Conservation (phyloP, 208 protist species). For the Herpetomonas tarakana region DNA sequence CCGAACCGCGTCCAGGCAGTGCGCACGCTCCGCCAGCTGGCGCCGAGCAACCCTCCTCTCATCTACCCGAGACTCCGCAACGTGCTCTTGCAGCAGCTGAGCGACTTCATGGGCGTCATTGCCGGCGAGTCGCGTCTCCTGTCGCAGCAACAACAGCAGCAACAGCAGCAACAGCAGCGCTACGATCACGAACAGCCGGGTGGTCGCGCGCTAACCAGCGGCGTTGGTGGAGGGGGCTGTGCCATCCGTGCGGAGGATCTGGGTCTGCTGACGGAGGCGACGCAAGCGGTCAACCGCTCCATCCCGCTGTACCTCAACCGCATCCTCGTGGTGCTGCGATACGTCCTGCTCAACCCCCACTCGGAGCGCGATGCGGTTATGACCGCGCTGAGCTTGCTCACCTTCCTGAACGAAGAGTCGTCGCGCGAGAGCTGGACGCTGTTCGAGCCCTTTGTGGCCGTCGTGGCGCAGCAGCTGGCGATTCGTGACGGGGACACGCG, state of each 20-base stretch:
- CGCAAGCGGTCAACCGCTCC: slow-evolving; percentile 27
- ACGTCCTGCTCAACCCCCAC: slow-evolving; percentile 20
- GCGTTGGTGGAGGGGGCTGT: not conserved
- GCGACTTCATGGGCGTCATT: slow-evolving; percentile 30
- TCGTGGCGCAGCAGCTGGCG: slow-evolving; percentile 61
- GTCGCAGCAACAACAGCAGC: not conserved
- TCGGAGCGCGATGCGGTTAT: slow-evolving; percentile 43
- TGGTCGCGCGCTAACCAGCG: not conserved
- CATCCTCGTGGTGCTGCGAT: slow-evolving; percentile 31
- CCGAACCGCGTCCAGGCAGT: slow-evolving; percentile 58
- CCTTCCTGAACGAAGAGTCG: slow-evolving; percentile 69
- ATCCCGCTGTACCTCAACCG: slow-evolving; percentile 40
- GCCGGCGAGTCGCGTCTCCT: not conserved
- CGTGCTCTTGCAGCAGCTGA: slow-evolving; percentile 48
- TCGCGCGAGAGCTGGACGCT: slow-evolving; percentile 45
- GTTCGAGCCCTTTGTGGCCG: slow-evolving; percentile 59
- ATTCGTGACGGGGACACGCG: slow-evolving; percentile 52
- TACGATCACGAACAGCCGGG: not conserved
- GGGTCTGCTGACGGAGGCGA: slow-evolving; percentile 30
- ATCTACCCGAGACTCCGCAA: slow-evolving; percentile 74
- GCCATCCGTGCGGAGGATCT: slow-evolving; percentile 8
- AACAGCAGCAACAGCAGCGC: slow-evolving; percentile 6
- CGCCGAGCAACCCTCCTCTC: slow-evolving; percentile 39
- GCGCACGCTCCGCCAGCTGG: slow-evolving; percentile 58
- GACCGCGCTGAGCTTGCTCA: slow-evolving; percentile 53